A percentile compares a stretch with the other conserved stretches of the same genome.
These are phyloP conservation scores for Barnettozyma populi DNA, from an alignment of 805 yeast genomes.

Conservation along the genomic window DNA sequence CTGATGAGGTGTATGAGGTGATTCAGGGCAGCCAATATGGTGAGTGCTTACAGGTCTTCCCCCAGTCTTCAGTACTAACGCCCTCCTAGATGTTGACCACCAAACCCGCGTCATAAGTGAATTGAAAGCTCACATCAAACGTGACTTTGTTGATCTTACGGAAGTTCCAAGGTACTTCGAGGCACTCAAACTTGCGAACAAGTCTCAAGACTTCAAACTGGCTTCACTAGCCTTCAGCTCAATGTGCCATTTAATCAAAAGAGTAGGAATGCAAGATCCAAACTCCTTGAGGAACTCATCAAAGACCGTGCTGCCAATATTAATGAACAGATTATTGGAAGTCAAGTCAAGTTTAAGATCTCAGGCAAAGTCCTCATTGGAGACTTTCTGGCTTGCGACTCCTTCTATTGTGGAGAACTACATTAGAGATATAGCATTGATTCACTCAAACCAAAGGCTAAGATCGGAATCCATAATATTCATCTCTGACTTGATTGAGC, in stretches of 20 bases:
- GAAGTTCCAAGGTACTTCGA: conserved; percentile 48
- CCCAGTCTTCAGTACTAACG: conserved; percentile 1
- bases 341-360: conserved; percentile 30
- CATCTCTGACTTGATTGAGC: conserved; percentile 37
- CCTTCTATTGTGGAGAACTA: conserved; percentile 42
- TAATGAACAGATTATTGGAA: conserved; percentile 43
- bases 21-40: conserved; percentile 10
- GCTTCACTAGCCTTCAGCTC: conserved; percentile 42
- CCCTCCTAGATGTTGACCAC: conserved; percentile 14
- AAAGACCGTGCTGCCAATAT: conserved; percentile 43
- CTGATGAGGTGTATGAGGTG: conserved; percentile 11
- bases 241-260: conserved; percentile 49
- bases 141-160: conserved; percentile 45
- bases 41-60: conserved; percentile 5
- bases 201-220: conserved; percentile 33
- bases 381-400: conserved; percentile 50
- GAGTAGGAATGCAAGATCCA: conserved; percentile 54
- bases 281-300: conserved; percentile 37
- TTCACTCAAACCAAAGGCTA: conserved; percentile 32
- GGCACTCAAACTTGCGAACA: conserved; percentile 41
- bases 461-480: conserved; percentile 41
- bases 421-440: conserved; percentile 39
- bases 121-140: conserved; percentile 49
- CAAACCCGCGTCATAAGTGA: conserved; percentile 21
- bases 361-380: conserved; percentile 47